phyloP scores from a whole-genome alignment of 306 rosid species.

The Rosa persica region DNA sequence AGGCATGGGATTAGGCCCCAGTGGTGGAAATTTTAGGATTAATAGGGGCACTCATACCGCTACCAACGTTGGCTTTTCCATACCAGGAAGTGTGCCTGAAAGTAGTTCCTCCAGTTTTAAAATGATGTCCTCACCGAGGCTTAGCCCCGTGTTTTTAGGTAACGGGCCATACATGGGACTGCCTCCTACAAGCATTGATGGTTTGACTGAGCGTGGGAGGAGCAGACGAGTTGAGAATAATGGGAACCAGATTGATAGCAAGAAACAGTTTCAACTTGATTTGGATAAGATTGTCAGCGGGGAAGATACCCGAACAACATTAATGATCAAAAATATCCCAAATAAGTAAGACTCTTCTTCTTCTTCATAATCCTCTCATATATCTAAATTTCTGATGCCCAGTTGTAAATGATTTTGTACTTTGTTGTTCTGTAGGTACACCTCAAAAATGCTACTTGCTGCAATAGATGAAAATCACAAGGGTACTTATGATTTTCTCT shows the following conservation, averaged over 20 bases:
- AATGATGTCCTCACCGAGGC: conserved; percentile 72
- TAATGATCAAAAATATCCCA: conserved; percentile 95
- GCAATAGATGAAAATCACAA: conserved; percentile 86
- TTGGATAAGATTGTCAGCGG: conserved; percentile 71
- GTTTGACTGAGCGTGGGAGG: conserved; percentile 59
- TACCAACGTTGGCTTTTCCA: conserved; percentile 47
- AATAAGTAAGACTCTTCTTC: conserved; percentile 60
- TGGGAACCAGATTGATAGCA: conserved; percentile 63
- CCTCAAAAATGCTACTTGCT: conserved; percentile 87
- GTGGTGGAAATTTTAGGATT: conserved; percentile 59
- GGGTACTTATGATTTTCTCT: conserved; percentile 84
- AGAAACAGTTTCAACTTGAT: conserved; percentile 88
- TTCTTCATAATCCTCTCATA: background rate
- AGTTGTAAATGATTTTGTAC: conserved; percentile 13
- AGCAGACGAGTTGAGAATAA: conserved; percentile 62
- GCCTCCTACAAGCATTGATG: conserved; percentile 50
- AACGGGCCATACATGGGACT: conserved; percentile 60
- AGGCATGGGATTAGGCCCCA: conserved; percentile 51
- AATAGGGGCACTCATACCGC: conserved; percentile 58
- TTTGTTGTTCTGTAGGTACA: conserved; percentile 55
- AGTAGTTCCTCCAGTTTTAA: conserved; percentile 58
- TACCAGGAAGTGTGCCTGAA: conserved; percentile 61
- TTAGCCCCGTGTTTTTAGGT: conserved; percentile 60
- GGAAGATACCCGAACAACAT: conserved; percentile 81
- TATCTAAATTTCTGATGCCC: background rate